These are phyloP conservation scores for Globisporangium cylindrosporum DNA, from an alignment of 352 stramenopile genomes.

Conservation along the genomic window DNA sequence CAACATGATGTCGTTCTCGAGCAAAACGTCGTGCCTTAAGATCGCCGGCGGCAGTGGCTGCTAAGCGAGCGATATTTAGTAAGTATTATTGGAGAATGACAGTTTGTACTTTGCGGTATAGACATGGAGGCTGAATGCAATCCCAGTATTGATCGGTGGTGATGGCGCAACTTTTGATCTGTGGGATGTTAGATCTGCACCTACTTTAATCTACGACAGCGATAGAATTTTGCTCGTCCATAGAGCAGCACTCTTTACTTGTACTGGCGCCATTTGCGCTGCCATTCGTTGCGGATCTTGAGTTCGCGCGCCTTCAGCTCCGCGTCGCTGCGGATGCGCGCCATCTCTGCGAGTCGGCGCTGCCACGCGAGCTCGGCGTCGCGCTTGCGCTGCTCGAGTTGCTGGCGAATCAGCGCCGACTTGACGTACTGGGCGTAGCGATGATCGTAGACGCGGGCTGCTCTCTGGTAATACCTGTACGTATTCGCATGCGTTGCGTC, in stretches of 20 bases:
- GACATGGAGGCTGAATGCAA: too few species aligned
- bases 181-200: too few species aligned
- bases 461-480: too few species aligned
- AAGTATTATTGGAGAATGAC: too few species aligned
- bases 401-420: neutral
- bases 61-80: neutral
- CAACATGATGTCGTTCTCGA: slow-evolving; percentile 22
- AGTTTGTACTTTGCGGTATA: too few species aligned
- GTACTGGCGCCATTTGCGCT: neutral
- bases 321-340: neutral
- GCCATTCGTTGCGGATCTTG: neutral
- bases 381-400: slow-evolving; percentile 1
- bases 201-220: too few species aligned
- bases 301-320: neutral
- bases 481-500: too few species aligned
- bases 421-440: neutral
- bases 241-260: too few species aligned
- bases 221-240: too few species aligned
- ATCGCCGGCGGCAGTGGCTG: slow-evolving; percentile 13
- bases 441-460: neutral
- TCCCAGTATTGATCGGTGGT: too few species aligned
- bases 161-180: too few species aligned
- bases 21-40: slow-evolving; percentile 12
- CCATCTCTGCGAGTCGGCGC: neutral
- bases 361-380: slow-evolving; percentile 2